Conservation (phyloP, 116 monocot species). For the Dioscorea cayenensis region DNA sequence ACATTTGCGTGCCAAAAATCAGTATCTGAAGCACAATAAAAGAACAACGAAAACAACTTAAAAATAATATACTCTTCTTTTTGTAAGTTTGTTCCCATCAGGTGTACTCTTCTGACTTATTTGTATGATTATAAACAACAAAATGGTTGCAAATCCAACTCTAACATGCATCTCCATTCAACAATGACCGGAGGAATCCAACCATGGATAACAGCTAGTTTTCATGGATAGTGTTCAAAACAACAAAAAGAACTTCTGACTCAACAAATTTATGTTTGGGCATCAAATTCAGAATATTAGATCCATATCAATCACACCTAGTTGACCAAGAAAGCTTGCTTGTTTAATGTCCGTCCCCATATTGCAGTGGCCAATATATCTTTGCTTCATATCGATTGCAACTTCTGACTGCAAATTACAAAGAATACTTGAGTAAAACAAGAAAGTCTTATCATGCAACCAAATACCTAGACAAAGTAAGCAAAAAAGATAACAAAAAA, state of each 20-base stretch:
- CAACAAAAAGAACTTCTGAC: not conserved
- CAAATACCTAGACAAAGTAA: not conserved
- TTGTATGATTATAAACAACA: not conserved
- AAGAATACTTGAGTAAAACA: not conserved
- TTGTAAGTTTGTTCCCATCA: not conserved
- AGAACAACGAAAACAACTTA: not conserved
- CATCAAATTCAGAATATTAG: not conserved
- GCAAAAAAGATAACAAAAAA: not conserved
- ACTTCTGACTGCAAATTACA: conserved; percentile 50
- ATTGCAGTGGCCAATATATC: conserved; percentile 96
- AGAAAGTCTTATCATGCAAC: not conserved
- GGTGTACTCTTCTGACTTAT: not conserved
- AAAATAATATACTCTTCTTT: not conserved
- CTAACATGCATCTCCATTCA: not conserved
- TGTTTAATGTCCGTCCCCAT: conserved; percentile 97
- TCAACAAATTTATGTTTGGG: not conserved
- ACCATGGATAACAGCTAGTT: not conserved
- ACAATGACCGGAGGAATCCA: not conserved
- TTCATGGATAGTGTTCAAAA: not conserved
- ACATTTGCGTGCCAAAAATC: no score
- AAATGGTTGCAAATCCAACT: not conserved
- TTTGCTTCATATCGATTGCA: conserved; percentile 87
- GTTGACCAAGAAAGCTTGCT: conserved; percentile 88
- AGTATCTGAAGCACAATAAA: no score
- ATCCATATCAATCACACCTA: conserved; percentile 29